Evolutionary conservation across 2,329 filamentous ascomycete genomes (phyloP).

Genomic region (Aspergillus oerlinghausenensis): DNA sequence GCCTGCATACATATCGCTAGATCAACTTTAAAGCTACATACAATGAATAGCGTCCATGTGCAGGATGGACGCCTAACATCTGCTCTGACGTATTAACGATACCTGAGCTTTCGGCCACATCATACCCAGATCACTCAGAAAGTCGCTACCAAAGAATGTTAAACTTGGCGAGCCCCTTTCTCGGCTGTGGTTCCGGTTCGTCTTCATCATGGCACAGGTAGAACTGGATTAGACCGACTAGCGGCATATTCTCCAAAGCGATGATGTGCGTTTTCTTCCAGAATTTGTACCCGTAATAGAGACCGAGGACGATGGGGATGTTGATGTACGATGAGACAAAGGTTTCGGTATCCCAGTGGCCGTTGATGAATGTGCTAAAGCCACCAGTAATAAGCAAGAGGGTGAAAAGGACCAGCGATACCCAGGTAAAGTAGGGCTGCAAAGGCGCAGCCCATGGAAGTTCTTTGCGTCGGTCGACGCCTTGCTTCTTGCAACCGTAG

Average conservation of each 20-base stretch:
- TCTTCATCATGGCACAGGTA: neutral
- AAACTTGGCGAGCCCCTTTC: neutral
- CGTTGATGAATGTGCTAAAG: constrained; percentile 45
- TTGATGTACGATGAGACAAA: constrained; percentile 55
- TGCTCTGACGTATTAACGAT: no score
- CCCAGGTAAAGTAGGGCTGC: constrained; percentile 57
- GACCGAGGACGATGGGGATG: constrained; percentile 41
- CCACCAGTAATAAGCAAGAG: constrained; percentile 63
- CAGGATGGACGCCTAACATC: no score
- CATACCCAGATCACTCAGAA: no score
- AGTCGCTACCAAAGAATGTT: neutral
- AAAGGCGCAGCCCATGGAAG: constrained; percentile 45
- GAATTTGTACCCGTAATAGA: neutral
- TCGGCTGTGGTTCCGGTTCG: neutral
- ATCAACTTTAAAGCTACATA: no score
- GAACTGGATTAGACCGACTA: neutral
- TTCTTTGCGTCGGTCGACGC: constrained; percentile 22
- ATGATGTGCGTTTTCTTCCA: neutral
- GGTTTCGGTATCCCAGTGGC: constrained; percentile 51
- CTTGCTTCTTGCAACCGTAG: constrained; percentile 40
- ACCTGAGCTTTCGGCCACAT: no score
- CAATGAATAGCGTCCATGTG: no score
- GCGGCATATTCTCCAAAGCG: neutral
- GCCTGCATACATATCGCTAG: no score
- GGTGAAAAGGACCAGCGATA: constrained; percentile 50